Base-by-base conservation (phyloP, 2,329 filamentous ascomycete species). In the Alternaria angustiovoidea region DNA sequence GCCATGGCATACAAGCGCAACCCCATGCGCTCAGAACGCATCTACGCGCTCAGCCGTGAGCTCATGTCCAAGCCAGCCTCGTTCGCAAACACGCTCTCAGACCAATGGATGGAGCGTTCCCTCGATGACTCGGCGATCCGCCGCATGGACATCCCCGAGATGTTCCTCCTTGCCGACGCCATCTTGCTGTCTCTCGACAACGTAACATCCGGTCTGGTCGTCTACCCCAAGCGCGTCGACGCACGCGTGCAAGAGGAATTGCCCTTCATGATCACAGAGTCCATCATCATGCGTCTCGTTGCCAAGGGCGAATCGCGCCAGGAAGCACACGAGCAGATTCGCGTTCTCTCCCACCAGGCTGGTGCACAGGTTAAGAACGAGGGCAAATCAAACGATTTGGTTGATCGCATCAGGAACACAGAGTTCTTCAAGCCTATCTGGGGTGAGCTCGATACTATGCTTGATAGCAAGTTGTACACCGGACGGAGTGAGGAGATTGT, bases 251-350 rank as follows among this genome's bases (percentile, higher is more conserved):
- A 88, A 68, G 86, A 89, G 63, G 91, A 96, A 79, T 86, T 97
- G 14, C 94, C 94, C 1, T 96, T 97, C 81, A 96, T 94, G 90
- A 86, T 88, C 7, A 93, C 89, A 7, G 84, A 85, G 71, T 82
- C 71, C 61, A 76, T 79, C 66, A 79, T 79, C 71, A 79, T 96
- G 91, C 88, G 87, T 67, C 84, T 94, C 57, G 87, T 89, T 28
- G 87, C 88, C 57, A 86, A 89, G 72, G 92, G 91, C 32, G 85
- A 83, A 28, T 91, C 87, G 9, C 83, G 93, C 51, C 92, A 96
- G 76, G 91, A 94, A 56, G 90, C 92, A 1, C 93, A 97, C 79
- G 93, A 97, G 81, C 82, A 94, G 78, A 94, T 97, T 71, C 89
- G 79, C 54, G 91, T 97, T 1, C 85, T 97, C 44, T 91, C 87